A percentile compares a stretch with the other conserved stretches of the same genome.
phyloP scores from a whole-genome alignment of 176 grass and related monocot species.

The Carex scoparia region DNA sequence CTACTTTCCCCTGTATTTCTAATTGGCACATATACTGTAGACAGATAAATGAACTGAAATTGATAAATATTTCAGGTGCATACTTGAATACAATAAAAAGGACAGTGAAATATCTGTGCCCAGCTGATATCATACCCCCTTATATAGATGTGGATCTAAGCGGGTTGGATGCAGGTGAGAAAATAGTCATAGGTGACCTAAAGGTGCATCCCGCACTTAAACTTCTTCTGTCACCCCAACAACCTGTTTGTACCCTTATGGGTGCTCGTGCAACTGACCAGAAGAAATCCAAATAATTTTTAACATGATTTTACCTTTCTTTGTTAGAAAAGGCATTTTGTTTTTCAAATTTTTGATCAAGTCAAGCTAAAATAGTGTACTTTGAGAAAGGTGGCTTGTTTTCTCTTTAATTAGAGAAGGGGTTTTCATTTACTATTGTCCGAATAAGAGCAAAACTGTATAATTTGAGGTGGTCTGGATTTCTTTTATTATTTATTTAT shows the following conservation, averaged over 20 bases:
- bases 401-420: neutral
- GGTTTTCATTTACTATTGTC: neutral
- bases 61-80: slow-evolving; percentile 46
- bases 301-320: neutral
- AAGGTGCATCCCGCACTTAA: slow-evolving; percentile 73
- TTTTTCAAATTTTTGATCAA: slow-evolving; percentile 7
- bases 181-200: slow-evolving; percentile 68
- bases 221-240: slow-evolving; percentile 60
- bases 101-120: slow-evolving; percentile 86
- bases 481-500: neutral
- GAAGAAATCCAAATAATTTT: slow-evolving; percentile 63
- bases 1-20: neutral
- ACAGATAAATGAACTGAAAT: neutral
- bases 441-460: slow-evolving; percentile 8
- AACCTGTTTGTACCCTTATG: slow-evolving; percentile 75
- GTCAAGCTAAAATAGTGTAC: neutral
- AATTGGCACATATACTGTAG: neutral
- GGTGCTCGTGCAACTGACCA: slow-evolving; percentile 64
- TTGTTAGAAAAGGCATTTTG: neutral
- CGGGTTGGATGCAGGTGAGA: slow-evolving; percentile 75
- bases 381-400: neutral
- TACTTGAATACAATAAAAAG: slow-evolving; percentile 97
- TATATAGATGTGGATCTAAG: slow-evolving; percentile 98
- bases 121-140: slow-evolving; percentile 87
- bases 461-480: neutral